Conservation (phyloP, 1,284 basidiomycete species). For the Naganishia sp. region DNA sequence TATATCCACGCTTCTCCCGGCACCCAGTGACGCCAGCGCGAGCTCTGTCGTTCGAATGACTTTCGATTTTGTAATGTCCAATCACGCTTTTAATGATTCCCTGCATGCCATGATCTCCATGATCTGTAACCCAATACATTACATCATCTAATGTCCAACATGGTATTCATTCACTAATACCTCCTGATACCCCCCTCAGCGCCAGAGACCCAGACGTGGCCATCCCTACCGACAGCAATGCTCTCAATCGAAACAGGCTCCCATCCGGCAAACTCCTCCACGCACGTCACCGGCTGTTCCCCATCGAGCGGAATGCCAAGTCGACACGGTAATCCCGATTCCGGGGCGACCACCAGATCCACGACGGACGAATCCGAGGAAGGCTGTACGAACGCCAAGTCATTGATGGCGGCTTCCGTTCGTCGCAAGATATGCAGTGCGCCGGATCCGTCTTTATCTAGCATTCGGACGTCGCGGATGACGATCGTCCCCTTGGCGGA, state of each 20-base stretch:
- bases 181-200: constrained; percentile 32
- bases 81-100: constrained; percentile 16
- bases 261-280: constrained; percentile 53
- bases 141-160: not conserved
- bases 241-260: constrained; percentile 48
- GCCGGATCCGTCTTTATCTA: constrained; percentile 10
- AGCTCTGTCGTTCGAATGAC: not conserved
- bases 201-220: constrained; percentile 34
- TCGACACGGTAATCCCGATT: constrained; percentile 48
- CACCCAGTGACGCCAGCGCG: not conserved
- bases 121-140: constrained; percentile 6
- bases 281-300: constrained; percentile 30
- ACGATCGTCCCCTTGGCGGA: constrained; percentile 63
- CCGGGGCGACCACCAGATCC: constrained; percentile 47
- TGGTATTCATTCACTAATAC: constrained; percentile 13
- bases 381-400: constrained; percentile 51
- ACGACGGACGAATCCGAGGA: constrained; percentile 32
- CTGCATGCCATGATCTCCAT: not conserved
- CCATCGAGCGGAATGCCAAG: constrained; percentile 33
- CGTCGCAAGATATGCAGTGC: constrained; percentile 60
- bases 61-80: not conserved
- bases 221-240: constrained; percentile 40
- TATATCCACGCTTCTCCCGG: not conserved
- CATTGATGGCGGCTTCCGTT: constrained; percentile 63
- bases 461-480: constrained; percentile 61